Conservation (phyloP, 192 early-diverging fungal genomes). For the Paraglomus brasilianum region DNA sequence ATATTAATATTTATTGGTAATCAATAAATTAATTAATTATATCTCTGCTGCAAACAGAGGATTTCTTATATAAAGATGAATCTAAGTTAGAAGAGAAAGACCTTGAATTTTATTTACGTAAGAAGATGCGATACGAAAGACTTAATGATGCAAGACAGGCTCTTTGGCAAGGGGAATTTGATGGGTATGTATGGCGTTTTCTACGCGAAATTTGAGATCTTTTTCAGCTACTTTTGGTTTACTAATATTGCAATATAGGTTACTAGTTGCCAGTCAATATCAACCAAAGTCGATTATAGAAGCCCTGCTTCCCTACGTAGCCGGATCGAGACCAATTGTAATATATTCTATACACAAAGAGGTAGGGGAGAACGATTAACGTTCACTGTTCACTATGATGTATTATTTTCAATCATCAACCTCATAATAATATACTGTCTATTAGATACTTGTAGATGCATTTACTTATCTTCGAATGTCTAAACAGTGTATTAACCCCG, state of each 20-base stretch:
- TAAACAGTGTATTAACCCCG: conserved; percentile 72
- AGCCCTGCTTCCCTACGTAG: conserved; percentile 68
- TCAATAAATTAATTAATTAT: not conserved
- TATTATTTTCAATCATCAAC: not conserved
- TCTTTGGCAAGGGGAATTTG: conserved; percentile 63
- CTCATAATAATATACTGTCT: conserved; percentile 34
- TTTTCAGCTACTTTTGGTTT: conserved; percentile 4
- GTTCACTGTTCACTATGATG: not conserved
- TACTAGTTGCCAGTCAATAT: conserved; percentile 82
- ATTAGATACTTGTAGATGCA: conserved; percentile 62
- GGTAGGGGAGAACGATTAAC: conserved; percentile 29
- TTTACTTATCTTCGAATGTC: conserved; percentile 68
- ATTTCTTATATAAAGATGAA: conserved; percentile 45
- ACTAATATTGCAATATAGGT: conserved; percentile 36
- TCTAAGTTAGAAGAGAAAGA: conserved; percentile 52
- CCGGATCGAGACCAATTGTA: conserved; percentile 82
- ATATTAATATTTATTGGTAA: not conserved
- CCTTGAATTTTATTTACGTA: conserved; percentile 50
- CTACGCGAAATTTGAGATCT: not conserved
- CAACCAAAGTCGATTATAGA: conserved; percentile 71
- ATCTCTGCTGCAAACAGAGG: not conserved
- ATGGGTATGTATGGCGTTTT: conserved; percentile 49
- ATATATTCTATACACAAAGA: conserved; percentile 75
- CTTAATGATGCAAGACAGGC: conserved; percentile 51
- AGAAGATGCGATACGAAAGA: conserved; percentile 48